These are phyloP conservation scores for Botrytis deweyae DNA, from an alignment of 2,329 filamentous ascomycete genomes.

Conservation along the genomic window DNA sequence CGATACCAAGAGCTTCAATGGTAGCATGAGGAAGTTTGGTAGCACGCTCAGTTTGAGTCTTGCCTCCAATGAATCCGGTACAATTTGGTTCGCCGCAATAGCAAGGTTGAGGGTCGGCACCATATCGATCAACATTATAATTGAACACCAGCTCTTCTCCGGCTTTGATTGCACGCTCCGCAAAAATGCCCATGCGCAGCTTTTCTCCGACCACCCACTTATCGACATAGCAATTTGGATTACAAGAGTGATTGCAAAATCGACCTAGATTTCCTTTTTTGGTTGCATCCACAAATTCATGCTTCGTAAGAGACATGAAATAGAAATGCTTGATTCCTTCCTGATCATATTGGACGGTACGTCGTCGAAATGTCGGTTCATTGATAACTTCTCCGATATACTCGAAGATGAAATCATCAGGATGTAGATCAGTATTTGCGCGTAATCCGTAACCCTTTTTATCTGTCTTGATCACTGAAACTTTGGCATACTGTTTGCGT, in stretches of 20 bases:
- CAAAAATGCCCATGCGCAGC: conserved; percentile 98
- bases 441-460: conserved; percentile 96
- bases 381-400: conserved; percentile 99
- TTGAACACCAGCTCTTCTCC: conserved; percentile 98
- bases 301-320: conserved; percentile 97
- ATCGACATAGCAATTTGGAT: conserved; percentile 98
- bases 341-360: conserved; percentile 90
- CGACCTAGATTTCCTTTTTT: conserved; percentile 94
- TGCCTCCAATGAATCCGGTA: conserved; percentile 93
- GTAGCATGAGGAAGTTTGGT: conserved; percentile 87
- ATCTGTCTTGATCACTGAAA: conserved; percentile 94
- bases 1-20: conserved; percentile 93
- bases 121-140: conserved; percentile 98
- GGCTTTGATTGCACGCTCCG: conserved; percentile 75
- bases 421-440: conserved; percentile 70
- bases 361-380: conserved; percentile 81
- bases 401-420: conserved; percentile 93
- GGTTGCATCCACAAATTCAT: conserved; percentile 95
- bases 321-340: conserved; percentile 99
- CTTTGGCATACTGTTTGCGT: conserved; percentile 81
- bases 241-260: conserved; percentile 99
- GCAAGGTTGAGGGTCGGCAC: conserved; percentile 92
- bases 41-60: conserved; percentile 93
- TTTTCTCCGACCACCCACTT: conserved; percentile 99
- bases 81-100: conserved; percentile 96